Evolutionary conservation across 108 stramenopile species (phyloP), one percentile per base, ranked within the genome.

Genomic region (Cyclotella distinguenda): DNA sequence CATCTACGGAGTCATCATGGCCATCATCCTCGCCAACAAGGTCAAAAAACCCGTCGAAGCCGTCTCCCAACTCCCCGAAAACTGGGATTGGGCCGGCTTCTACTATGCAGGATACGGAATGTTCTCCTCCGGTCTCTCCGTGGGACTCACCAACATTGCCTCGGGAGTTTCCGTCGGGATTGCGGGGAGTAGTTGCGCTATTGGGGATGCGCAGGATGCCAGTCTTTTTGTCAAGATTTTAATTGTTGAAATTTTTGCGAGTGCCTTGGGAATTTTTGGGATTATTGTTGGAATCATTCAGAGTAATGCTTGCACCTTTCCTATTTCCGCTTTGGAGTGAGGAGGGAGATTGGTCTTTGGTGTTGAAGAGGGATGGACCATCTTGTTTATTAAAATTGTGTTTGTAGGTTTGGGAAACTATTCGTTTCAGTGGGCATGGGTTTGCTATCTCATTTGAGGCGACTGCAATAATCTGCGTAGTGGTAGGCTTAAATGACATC

Each of bases 211-310:
- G 15, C 98, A 98, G 71, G 95, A 99, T 72, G 74, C 88, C 16
- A 82, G 86, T 32, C 86, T 99, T n/a, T 99, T 99, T 80, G 97
- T 99, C 46, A 98, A 98, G 81, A 97, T 99, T 77, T 76, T 99
- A 39, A 99, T 99, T 84, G 98, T 99, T 7, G 98, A 99, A 77
- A 99, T 99, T 85, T 99, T 99, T 72, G 99, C 98, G 10, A 92
- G 90, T 1, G 99, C 99, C 10, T 80, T 99, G 58, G 99, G 99
- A 25, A 98, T 99, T 75, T 99, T 99, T 69, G 99, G 99, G 13
- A 97, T 99, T 67, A 99, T 99, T 82, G 98, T 99, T 33, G 98
- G 97, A 52, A 99, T 99, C 79, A 97, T 99, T 77, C 93, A 96
- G 80, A 85, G 86, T 66, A 97, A 98, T 77, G 82, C 94, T 42